phyloP scores from a whole-genome alignment of 2,329 filamentous ascomycete genomes.

The Aspergillus uvarum region DNA sequence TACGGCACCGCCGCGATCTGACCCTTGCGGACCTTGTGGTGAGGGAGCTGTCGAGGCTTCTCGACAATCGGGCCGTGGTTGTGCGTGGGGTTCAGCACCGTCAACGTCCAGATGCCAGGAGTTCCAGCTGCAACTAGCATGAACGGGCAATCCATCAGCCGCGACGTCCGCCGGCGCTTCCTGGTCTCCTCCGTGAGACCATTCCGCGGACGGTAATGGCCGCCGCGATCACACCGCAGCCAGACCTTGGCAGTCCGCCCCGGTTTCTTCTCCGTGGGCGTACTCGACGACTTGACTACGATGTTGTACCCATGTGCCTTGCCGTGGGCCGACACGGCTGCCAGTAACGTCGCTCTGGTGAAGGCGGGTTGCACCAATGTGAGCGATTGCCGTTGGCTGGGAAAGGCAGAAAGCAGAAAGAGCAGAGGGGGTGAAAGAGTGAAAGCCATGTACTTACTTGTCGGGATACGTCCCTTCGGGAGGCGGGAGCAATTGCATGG shows the following conservation, averaged over 20 bases:
- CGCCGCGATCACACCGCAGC: constrained; percentile 47
- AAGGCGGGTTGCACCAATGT: constrained; percentile 7
- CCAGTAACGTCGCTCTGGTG: constrained; percentile 37
- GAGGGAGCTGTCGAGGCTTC: constrained; percentile 41
- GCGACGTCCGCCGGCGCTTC: constrained; percentile 45
- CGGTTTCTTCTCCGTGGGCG: constrained; percentile 47
- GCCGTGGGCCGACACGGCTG: constrained; percentile 43
- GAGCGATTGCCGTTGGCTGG: constrained; percentile 4
- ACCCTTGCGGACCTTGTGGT: constrained; percentile 47
- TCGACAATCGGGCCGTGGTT: constrained; percentile 46
- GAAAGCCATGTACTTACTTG: constrained; percentile 29
- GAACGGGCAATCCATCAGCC: constrained; percentile 47
- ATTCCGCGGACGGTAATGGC: constrained; percentile 46
- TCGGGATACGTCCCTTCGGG: constrained; percentile 48
- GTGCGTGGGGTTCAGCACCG: constrained; percentile 43
- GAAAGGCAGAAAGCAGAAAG: background rate
- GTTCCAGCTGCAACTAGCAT: constrained; percentile 46
- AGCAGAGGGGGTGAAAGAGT: background rate
- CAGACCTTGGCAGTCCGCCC: constrained; percentile 47
- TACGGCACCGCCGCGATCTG: constrained; percentile 44
- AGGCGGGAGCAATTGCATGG: constrained; percentile 43
- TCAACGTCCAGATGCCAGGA: constrained; percentile 46
- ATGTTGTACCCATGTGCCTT: constrained; percentile 47
- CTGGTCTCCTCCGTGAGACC: constrained; percentile 47
- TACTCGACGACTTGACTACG: constrained; percentile 48